These are phyloP conservation scores for Gossypium trilobum DNA, from an alignment of 441 rosid species.

Conservation along the genomic window DNA sequence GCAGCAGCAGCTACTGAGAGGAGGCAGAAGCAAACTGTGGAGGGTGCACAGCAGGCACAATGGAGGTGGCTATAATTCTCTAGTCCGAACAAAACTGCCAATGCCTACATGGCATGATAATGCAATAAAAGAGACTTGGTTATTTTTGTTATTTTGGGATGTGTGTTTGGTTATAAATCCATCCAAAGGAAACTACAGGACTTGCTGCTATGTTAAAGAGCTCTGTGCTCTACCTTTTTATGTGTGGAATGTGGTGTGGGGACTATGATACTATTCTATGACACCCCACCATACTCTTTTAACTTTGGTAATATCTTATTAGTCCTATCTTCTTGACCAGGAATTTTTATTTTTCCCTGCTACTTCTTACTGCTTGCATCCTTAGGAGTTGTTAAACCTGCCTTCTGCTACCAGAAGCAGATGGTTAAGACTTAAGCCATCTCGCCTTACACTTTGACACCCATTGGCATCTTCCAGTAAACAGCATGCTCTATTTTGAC, in stretches of 20 bases:
- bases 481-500: too few relatives aligned
- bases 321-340: too few relatives aligned
- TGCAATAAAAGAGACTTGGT: background rate
- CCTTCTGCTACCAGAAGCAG: too few relatives aligned
- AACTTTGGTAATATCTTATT: too few relatives aligned
- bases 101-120: background rate
- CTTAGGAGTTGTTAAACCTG: too few relatives aligned
- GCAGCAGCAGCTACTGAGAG: conserved; percentile 8
- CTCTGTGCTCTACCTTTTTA: background rate
- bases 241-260: background rate
- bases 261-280: too few relatives aligned
- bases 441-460: too few relatives aligned
- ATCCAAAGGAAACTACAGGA: background rate
- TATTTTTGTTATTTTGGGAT: background rate
- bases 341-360: too few relatives aligned
- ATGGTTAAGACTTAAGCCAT: too few relatives aligned
- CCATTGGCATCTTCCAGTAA: too few relatives aligned
- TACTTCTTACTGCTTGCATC: too few relatives aligned
- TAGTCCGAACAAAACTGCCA: conserved; percentile 4
- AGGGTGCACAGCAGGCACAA: background rate
- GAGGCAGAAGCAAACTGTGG: conserved; percentile 3
- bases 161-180: conserved; percentile 1
- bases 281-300: too few relatives aligned
- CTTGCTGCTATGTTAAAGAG: background rate
- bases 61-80: background rate